Evolutionary conservation across 805 yeast species (phyloP).

Genomic region (Kodamaea leandrae): DNA sequence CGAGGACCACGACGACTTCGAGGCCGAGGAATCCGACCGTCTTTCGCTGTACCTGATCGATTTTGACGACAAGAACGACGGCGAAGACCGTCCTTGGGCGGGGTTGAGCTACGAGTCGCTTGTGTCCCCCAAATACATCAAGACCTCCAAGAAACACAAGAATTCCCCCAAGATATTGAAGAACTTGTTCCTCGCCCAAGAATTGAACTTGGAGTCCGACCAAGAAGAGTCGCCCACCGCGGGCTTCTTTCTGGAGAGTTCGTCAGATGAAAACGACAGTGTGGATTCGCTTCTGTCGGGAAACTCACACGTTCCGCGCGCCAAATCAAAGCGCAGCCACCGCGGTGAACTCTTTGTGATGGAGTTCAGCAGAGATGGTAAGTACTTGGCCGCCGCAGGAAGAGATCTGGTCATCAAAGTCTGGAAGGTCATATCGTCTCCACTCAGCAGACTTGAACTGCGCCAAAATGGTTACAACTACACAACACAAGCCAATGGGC

Average conservation of each 20-base stretch:
- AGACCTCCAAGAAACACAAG: slow-evolving; percentile 45
- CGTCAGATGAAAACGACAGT: slow-evolving; percentile 10
- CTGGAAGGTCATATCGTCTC: slow-evolving; percentile 79
- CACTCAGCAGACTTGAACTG: slow-evolving; percentile 58
- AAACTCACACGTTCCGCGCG: slow-evolving; percentile 16
- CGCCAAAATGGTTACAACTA: slow-evolving; percentile 21
- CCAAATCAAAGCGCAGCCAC: slow-evolving; percentile 24
- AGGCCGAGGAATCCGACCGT: slow-evolving; percentile 5
- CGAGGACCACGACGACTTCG: slow-evolving; percentile 7
- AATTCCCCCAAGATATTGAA: slow-evolving; percentile 46
- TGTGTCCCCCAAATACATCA: slow-evolving; percentile 54
- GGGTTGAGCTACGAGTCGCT: slow-evolving; percentile 42
- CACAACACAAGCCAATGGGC: slow-evolving; percentile 7
- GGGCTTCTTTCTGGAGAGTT: slow-evolving; percentile 6
- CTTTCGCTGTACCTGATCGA: slow-evolving; percentile 3
- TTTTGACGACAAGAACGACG: slow-evolving; percentile 3
- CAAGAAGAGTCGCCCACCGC: slow-evolving; percentile 4
- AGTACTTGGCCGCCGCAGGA: slow-evolving; percentile 80
- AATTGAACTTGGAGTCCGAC: slow-evolving; percentile 33
- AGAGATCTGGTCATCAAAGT: slow-evolving; percentile 64
- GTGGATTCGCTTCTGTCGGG: slow-evolving; percentile 9
- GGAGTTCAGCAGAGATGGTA: slow-evolving; percentile 77
- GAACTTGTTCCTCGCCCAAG: slow-evolving; percentile 65
- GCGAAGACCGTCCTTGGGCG: slow-evolving; percentile 23
- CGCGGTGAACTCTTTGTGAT: slow-evolving; percentile 64